Evolutionary conservation across 495 filamentous ascomycete genomes (phyloP), one percentile per base, ranked within the genome.

Genomic region (Beverwykella pulmonaria): DNA sequence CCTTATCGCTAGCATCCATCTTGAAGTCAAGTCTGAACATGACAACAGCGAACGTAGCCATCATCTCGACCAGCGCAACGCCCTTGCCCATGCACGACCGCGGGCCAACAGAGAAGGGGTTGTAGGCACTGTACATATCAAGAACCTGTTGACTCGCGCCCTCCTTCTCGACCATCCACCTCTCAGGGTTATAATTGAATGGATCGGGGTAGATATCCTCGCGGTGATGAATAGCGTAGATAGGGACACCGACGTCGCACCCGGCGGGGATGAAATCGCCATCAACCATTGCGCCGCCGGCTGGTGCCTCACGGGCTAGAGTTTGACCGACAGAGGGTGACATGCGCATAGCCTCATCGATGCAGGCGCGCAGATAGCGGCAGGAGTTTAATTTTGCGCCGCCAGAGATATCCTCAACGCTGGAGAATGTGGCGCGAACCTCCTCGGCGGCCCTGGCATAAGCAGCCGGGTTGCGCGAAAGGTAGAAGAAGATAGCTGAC

Each of bases 401-500:
- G 73, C 73, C 9, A 29, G 53, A 23, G 30, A 41, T 57, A 7
- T 23, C 32, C 3, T 50, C 32, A 10, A 26, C 53, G 32, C 32
- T 15, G 9, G 27, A 30, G 34, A 57, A 57, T 4, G 53, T 25
- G 10, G 19, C 7, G 20, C 85, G 83, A 32, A 89, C 75, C 63
- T 88, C 86, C 0, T 74, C 50, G 27, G 72, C 74, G n/a, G 87
- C 65, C 6, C 71, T 76, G 1, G 69, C 70, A 36, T 84, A 72
- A 10, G 75, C 77, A 0, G 60, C 48, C 0, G 80, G 78, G 53
- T 83, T 80, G 10, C 79, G 80, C 19, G 81, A 72, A 26, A 90
- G 82, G 71, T 90, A 88, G 79, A 85, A 89, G 34, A 90, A 71
- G 9, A 66, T 53, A 1, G 74, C 72, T n/a, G 63, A 30, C 17